Evolutionary conservation across 225 moss, liverwort and hornwort species (phyloP), one percentile per base, ranked within the genome.

Genomic region (Sphagnum contortum): DNA sequence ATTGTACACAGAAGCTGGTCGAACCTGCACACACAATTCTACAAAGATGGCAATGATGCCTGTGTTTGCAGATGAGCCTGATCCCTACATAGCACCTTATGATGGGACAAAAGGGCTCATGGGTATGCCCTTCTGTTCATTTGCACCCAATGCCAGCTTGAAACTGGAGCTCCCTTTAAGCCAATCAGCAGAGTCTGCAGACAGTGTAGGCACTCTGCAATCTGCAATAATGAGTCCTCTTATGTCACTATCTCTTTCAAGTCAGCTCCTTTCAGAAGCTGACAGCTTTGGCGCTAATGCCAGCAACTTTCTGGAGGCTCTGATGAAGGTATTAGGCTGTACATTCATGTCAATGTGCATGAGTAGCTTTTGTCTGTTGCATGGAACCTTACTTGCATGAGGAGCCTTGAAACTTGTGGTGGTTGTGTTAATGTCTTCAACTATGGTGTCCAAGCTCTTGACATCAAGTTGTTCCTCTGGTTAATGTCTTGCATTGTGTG

Each of bases 151-250:
- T 83, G 76, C 85, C 64, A 80, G 88, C 75, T 89, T 92, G 82
- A 92, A 88, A 85, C 77, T 92, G 84, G 95, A 95, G 90, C 95
- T 92, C 95, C 95, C 91, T 92, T 95, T 89, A 90, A 86, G 89
- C 95, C 95, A 95, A 95, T 95, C 95, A 74, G 88, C 88, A 72
- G 95, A 95, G 81, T 95, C 95, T 84, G 95, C 91, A 62, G 86
- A 91, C 49, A 86, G 91, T 69, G 91, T 83, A 65, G 91, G 91
- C 88, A 91, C 88, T 48, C 88, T 83, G 50, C 83, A 83, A 72
- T 91, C 91, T 63, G 88, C 83, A 47, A 80, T 91, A 72, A 91
- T 86, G 14, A 91, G 86, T 75, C 91, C 86, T 44, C 83, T 88
- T 68, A 77, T 86, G 58, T 75, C 87, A 67, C 82, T 81, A 55